Base-by-base conservation (phyloP, 2,329 filamentous ascomycete species). In the Tolypocladium album region DNA sequence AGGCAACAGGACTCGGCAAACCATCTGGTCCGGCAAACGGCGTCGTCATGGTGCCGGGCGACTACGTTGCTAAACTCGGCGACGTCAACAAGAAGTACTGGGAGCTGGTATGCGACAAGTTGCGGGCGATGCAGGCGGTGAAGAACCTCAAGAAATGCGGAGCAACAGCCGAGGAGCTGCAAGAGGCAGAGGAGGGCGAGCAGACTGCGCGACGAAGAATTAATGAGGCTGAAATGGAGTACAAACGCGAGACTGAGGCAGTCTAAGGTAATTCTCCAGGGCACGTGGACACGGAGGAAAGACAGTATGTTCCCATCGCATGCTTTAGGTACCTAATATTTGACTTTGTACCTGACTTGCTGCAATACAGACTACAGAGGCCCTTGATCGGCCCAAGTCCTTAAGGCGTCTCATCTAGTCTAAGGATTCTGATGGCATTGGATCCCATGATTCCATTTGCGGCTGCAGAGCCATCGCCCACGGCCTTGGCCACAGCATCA, bases 371-470 rank as follows among this genome's bases (percentile, higher is more conserved):
- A 20, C 9, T 12, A 53, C 9, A 34, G 4, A 8, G 7, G 3
- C 31, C 12, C 27, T 50, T 43, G 38, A 24, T n/a, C 27, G 40
- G 40, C 20, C 47, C 2, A 9, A n/a, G n/a, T 31, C 38, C 2
- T 40, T 57, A 70, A 55, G 61, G 39, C 38, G 64, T 62, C 38
- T 69, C 65, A 20, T 68, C 60, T 20, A 75, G 66, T 15, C 69
- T 65, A 61, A 88, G 69, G 56, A 85, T 76, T 20, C 77, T 73
- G 20, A 82, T 72, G 4, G 85, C 85, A 66, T 88, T 88, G 2
- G 74, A 76, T 7, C 85, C 84, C 73, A 88, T 78, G 12, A 86
- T 80, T 24, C 74, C 79, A n/a, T 76, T 72, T 17, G 78, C 79
- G 17, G 76, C 75, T 8, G 74, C 68, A 17, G 75, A 75, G 4